phyloP scores from a whole-genome alignment of 129 eudicot species.

The Cynara cardunculus region DNA sequence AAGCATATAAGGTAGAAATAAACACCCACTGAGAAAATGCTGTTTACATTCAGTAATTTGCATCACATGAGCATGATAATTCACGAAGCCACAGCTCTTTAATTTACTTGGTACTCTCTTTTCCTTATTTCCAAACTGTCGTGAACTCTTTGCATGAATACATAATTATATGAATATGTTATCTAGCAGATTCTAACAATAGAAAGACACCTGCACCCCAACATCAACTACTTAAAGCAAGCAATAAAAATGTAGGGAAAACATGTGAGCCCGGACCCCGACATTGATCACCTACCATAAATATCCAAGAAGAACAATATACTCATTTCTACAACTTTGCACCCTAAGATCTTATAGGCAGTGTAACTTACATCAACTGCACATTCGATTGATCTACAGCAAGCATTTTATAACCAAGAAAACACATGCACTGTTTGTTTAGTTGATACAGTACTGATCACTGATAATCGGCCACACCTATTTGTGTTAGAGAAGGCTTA shows the following conservation, averaged over 20 bases:
- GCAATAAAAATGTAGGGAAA: background rate
- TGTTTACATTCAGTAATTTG: background rate
- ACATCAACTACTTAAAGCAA: background rate
- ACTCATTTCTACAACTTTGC: background rate
- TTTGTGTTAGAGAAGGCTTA: no score
- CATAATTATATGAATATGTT: background rate
- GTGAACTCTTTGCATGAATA: background rate
- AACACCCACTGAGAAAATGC: background rate
- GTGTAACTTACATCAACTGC: background rate
- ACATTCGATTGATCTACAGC: background rate
- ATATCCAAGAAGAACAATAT: background rate
- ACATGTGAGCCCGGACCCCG: background rate
- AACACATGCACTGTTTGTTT: no score
- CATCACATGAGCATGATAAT: background rate
- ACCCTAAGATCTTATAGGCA: background rate
- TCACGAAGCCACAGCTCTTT: background rate
- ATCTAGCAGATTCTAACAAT: background rate
- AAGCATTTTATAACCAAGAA: no score
- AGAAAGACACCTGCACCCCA: background rate
- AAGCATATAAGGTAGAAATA: background rate
- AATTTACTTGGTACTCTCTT: background rate
- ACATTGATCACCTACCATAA: background rate
- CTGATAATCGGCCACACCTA: no score
- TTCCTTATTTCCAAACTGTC: background rate
- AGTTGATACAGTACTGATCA: no score